Evolutionary conservation across 2,329 filamentous ascomycete genomes (phyloP).

Genomic region (Knoxdaviesia capensis): DNA sequence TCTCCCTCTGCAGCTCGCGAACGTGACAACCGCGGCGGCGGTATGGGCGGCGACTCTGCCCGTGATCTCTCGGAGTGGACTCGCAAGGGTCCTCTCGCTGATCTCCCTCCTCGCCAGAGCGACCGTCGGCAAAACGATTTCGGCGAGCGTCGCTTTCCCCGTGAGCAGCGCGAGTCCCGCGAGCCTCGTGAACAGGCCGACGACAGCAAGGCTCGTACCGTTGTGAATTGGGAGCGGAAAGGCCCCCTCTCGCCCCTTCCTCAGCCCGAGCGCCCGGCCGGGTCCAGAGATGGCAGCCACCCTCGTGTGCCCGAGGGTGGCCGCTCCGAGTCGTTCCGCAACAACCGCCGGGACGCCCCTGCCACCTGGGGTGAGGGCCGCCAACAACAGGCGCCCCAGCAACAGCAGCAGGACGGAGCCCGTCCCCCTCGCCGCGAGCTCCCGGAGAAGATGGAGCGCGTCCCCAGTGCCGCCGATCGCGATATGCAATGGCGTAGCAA

Average conservation of each 20-base stretch:
- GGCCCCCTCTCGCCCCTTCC: constrained; percentile 65
- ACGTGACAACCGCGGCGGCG: constrained; percentile 28
- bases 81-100: constrained; percentile 73
- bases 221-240: constrained; percentile 85
- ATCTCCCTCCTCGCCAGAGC: constrained; percentile 36
- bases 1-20: constrained; percentile 50
- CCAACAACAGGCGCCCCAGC: constrained; percentile 18
- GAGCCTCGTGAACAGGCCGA: constrained; percentile 38
- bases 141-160: constrained; percentile 41
- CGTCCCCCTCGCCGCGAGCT: constrained; percentile 61
- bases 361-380: constrained; percentile 57
- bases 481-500: constrained; percentile 83
- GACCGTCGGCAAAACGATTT: constrained; percentile 28
- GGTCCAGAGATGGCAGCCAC: constrained; percentile 33
- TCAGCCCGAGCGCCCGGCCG: constrained; percentile 25
- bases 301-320: constrained; percentile 32
- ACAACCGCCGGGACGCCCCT: constrained; percentile 47
- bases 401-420: constrained; percentile 48
- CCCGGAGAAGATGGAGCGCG: constrained; percentile 41
- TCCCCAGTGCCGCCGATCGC: constrained; percentile 71
- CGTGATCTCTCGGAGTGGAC: constrained; percentile 83
- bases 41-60: constrained; percentile 31
- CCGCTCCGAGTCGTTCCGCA: constrained; percentile 35
- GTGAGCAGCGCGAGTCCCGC: constrained; percentile 45
- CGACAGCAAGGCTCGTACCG: constrained; percentile 62